phyloP scores from a whole-genome alignment of 2,329 filamentous ascomycete genomes.

The Aspergillus sojae region DNA sequence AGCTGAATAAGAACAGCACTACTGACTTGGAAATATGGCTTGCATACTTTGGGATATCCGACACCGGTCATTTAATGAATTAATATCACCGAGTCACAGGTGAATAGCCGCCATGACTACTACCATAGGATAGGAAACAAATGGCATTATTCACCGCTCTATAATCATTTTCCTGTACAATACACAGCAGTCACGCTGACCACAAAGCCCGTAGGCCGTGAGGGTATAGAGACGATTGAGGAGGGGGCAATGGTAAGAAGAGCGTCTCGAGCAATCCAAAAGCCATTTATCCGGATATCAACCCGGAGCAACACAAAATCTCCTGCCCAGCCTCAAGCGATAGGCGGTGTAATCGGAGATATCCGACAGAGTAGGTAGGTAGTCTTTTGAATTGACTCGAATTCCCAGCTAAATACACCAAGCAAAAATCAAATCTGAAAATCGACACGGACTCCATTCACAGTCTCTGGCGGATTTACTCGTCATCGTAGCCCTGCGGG shows the following conservation, averaged over 20 bases:
- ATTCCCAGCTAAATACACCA: constrained; percentile 24
- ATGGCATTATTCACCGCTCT: constrained; percentile 16
- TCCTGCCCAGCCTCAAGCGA: not conserved
- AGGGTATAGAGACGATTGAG: constrained; percentile 12
- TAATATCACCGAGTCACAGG: not conserved
- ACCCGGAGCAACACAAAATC: not conserved
- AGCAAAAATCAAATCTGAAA: constrained; percentile 18
- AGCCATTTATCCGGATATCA: not conserved
- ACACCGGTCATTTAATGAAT: not conserved
- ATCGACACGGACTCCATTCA: constrained; percentile 18
- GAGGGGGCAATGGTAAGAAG: not conserved
- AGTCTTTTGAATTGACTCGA: constrained; percentile 10
- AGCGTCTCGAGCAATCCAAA: not conserved
- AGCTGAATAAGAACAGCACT: not conserved
- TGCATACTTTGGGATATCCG: not conserved
- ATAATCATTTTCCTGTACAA: constrained; percentile 24
- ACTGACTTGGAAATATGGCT: not conserved
- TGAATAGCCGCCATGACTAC: not conserved
- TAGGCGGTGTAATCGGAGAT: not conserved
- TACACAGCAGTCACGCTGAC: constrained; percentile 16
- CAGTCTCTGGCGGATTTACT: constrained; percentile 26
- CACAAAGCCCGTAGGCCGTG: not conserved
- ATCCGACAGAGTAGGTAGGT: not conserved
- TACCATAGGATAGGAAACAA: not conserved
- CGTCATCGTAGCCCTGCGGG: constrained; percentile 52